Evolutionary conservation across 108 stramenopile species (phyloP).

Genomic region (Cylindrotheca fusiformis): DNA sequence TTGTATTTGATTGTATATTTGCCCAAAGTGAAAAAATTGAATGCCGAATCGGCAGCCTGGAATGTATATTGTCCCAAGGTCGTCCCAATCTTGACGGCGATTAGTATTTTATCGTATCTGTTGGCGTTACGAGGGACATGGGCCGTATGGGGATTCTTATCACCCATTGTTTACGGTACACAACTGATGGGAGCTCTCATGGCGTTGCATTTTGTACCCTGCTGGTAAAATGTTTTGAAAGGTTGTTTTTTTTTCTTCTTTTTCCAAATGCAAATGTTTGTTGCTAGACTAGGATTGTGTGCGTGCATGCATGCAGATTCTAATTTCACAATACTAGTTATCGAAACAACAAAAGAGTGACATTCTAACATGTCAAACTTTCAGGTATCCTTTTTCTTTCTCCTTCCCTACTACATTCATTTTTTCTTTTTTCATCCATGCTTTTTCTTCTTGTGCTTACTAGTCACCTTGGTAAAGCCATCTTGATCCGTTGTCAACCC

Average conservation of each 20-base stretch:
- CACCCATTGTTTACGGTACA: conserved; percentile 76
- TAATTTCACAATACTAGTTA: too few species aligned
- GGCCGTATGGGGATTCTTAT: conserved; percentile 88
- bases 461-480: conserved; percentile 46
- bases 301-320: too few species aligned
- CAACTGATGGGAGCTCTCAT: conserved; percentile 79
- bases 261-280: too few species aligned
- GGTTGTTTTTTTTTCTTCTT: too few species aligned
- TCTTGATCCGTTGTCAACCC: conserved; percentile 42
- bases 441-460: conserved; percentile 30
- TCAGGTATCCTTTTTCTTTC: too few species aligned
- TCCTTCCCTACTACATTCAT: too few species aligned
- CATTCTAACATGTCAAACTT: too few species aligned
- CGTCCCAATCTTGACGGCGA: conserved; percentile 68
- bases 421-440: not conserved
- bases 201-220: conserved; percentile 84
- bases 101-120: conserved; percentile 56
- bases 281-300: too few species aligned
- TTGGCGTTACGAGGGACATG: conserved; percentile 73
- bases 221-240: conserved; percentile 16
- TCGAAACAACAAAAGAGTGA: too few species aligned
- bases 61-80: conserved; percentile 90
- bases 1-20: conserved; percentile 66
- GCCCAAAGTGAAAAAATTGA: conserved; percentile 38
- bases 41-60: conserved; percentile 64